These are phyloP conservation scores for Malus hybrid DNA, from an alignment of 331 rosid species.

Conservation along the genomic window DNA sequence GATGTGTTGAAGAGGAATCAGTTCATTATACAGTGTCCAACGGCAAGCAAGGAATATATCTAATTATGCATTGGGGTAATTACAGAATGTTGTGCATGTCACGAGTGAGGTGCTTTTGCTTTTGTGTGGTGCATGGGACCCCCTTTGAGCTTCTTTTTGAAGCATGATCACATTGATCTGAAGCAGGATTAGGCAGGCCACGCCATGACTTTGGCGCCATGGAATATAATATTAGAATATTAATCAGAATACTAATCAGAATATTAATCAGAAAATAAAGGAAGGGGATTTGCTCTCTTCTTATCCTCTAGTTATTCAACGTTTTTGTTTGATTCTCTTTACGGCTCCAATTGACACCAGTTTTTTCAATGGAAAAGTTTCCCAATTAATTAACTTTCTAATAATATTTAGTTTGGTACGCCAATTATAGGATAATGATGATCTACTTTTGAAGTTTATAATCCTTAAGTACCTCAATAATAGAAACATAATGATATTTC, in stretches of 20 bases:
- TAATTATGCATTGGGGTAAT: constrained; percentile 35
- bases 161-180: constrained; percentile 27
- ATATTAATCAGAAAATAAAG: background rate
- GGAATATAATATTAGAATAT: constrained; percentile 30
- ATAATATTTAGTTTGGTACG: background rate
- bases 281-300: background rate
- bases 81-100: constrained; percentile 9
- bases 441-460: background rate
- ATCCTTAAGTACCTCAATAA: background rate
- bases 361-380: constrained; percentile 22
- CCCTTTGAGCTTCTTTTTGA: constrained; percentile 45
- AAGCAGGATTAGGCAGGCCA: constrained; percentile 14
- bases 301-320: no score
- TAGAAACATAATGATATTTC: background rate
- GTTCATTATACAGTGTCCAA: constrained; percentile 28
- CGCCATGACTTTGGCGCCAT: constrained; percentile 12
- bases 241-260: no score
- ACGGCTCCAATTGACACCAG: constrained; percentile 31
- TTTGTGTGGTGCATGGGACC: constrained; percentile 25
- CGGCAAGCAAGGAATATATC: constrained; percentile 49
- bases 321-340: no score
- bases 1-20: constrained; percentile 15
- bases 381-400: background rate
- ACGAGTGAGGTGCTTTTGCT: background rate
- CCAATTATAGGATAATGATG: background rate